These are phyloP conservation scores for Trichosporon coremiiforme DNA, from an alignment of 1,284 basidiomycete genomes.

Conservation along the genomic window DNA sequence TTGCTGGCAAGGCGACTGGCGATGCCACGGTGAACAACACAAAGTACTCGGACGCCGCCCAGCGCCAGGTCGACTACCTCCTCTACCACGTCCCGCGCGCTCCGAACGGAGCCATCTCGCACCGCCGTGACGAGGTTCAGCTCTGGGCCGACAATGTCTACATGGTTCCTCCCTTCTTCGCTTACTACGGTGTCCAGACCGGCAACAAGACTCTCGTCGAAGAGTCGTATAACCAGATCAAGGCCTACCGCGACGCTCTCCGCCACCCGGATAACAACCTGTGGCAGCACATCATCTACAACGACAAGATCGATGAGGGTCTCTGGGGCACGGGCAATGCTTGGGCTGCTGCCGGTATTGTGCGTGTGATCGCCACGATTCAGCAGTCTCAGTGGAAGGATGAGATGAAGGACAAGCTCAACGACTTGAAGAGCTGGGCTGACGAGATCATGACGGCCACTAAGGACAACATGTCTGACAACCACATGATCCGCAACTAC, in stretches of 20 bases:
- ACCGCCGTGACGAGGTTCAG: conserved; percentile 57
- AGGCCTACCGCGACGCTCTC: conserved; percentile 67
- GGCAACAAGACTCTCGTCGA: conserved; percentile 68
- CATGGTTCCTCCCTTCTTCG: conserved; percentile 81
- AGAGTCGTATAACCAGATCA: conserved; percentile 75
- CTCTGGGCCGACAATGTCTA: conserved; percentile 64
- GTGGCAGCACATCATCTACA: conserved; percentile 54
- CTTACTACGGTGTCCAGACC: conserved; percentile 77
- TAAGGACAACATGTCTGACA: conserved; percentile 57
- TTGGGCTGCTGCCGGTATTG: conserved; percentile 61
- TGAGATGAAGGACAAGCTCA: conserved; percentile 50
- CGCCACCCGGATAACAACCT: conserved; percentile 39
- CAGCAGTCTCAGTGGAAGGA: conserved; percentile 49
- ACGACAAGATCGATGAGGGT: conserved; percentile 35
- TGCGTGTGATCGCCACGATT: conserved; percentile 59
- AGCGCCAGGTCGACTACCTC: conserved; percentile 71
- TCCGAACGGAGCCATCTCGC: conserved; percentile 76
- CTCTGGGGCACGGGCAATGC: conserved; percentile 59
- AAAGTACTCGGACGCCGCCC: conserved; percentile 69
- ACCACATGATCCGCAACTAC: conserved; percentile 75
- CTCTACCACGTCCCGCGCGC: conserved; percentile 66
- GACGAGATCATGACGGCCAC: conserved; percentile 57
- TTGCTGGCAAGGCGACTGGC: conserved; percentile 60
- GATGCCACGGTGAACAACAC: conserved; percentile 50
- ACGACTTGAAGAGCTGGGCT: conserved; percentile 57